Evolutionary conservation across 225 moss, liverwort and hornwort genomes (phyloP).

Genomic region (Sphagnum tenellum): DNA sequence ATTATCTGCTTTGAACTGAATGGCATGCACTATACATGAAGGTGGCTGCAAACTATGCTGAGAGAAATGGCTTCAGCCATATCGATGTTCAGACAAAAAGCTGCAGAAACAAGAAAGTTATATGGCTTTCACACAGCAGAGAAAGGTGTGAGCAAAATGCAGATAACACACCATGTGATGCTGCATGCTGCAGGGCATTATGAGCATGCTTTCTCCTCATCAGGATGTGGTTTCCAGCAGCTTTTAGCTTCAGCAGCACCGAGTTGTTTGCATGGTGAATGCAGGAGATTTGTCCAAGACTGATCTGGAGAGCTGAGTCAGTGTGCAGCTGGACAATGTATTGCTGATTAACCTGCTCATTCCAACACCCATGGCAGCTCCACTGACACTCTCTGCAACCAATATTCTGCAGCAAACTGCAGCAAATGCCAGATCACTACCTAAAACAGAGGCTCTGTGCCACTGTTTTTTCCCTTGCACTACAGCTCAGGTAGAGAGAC

Average conservation of each 20-base stretch:
- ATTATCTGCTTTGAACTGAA: constrained; percentile 14
- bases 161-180: constrained; percentile 14
- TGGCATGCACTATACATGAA: constrained; percentile 11
- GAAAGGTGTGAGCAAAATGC: constrained; percentile 20
- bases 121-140: not conserved
- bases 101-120: not conserved
- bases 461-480: no score
- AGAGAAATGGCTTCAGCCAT: constrained; percentile 11
- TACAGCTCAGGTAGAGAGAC: no score
- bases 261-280: constrained; percentile 55
- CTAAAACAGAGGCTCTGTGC: no score
- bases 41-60: constrained; percentile 13
- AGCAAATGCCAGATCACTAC: constrained; percentile 64
- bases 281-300: constrained; percentile 32
- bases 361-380: constrained; percentile 23
- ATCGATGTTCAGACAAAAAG: not conserved
- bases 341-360: constrained; percentile 79
- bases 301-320: constrained; percentile 70
- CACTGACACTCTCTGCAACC: constrained; percentile 18
- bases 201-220: constrained; percentile 50
- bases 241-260: constrained; percentile 68
- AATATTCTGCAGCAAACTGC: constrained; percentile 78
- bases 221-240: constrained; percentile 69
- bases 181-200: constrained; percentile 9
- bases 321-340: constrained; percentile 77